Conservation (phyloP, 106 monocot genomes). For the Phalaenopsis aphrodite region DNA sequence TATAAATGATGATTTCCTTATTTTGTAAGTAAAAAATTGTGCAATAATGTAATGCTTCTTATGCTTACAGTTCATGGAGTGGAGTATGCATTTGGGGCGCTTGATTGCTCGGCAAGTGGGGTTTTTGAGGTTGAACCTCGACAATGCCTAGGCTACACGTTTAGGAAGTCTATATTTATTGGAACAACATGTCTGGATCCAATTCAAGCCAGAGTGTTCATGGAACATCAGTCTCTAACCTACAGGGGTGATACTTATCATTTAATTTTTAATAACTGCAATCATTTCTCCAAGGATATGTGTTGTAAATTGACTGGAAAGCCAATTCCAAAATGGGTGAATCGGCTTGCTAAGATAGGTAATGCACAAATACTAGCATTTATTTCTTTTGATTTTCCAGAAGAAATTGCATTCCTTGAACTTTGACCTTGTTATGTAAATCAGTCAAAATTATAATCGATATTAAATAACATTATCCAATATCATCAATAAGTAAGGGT, state of each 20-base stretch:
- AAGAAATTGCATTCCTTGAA: neutral
- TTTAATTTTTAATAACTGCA: slow-evolving; percentile 61
- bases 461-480: too few relatives aligned
- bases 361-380: neutral
- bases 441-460: too few relatives aligned
- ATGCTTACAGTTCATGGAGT: slow-evolving; percentile 49
- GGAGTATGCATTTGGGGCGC: slow-evolving; percentile 71
- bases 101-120: slow-evolving; percentile 55
- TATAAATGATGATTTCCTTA: neutral
- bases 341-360: slow-evolving; percentile 61
- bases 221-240: slow-evolving; percentile 40
- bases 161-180: slow-evolving; percentile 42
- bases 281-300: slow-evolving; percentile 56
- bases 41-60: slow-evolving; percentile 6
- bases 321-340: slow-evolving; percentile 57
- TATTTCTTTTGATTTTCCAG: neutral
- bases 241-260: slow-evolving; percentile 59
- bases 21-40: neutral
- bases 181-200: slow-evolving; percentile 51
- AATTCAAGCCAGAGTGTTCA: slow-evolving; percentile 39
- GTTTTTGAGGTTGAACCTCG: slow-evolving; percentile 63
- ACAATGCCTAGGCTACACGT: slow-evolving; percentile 50
- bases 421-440: too few relatives aligned
- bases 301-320: slow-evolving; percentile 51
- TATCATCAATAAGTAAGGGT: neutral